Base-by-base conservation (phyloP, 345 rosid genomes). In the Salix koriyanagi region DNA sequence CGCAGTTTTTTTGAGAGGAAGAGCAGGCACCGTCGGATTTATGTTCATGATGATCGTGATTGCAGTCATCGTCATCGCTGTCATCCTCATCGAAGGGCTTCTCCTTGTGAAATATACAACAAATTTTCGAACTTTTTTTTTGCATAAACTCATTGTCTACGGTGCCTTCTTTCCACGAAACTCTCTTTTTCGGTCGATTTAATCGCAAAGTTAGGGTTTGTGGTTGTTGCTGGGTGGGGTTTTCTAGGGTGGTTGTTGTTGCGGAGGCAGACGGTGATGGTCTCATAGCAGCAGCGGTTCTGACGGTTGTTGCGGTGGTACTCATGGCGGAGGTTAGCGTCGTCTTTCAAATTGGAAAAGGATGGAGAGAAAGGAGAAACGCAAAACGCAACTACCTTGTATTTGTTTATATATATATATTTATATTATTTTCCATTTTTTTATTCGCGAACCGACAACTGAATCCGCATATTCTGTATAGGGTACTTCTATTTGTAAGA, bases 131-230 rank as follows among this genome's bases (percentile, higher is more conserved):
- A 82, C 97, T 92, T 81, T 92, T 96, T 91, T 87, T 96, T 83
- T 92, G 92, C 99, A 96, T 87, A 72, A 92, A 89, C 83, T 96
- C 99, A 80, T 96, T 96, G 82, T 96, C 98, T 0, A 96, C 93
- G 52, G 98, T 96, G 73, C 97, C 99, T 19, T 89, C 90, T 84
- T 92, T 94, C 99, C 99, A 96, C 3, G 97, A 77, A 60, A 96
- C 98, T 85, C 86, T 91, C 94, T 93, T 95, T 90, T 89, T 93
- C 84, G 54, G 71, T 28, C 91, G 82, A 67, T 90, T 92, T 67
- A 91, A 79, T 7, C 87, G 89, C 72, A 94, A 86, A 32, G 88
- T 88, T 71, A 92, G 87, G 79, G 94, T 83, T 80, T 83, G 87
- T 2, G 85, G 85, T 46, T 67, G 84, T 21, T 37, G 88, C 76